phyloP scores from a whole-genome alignment of 2,329 filamentous ascomycete genomes.

The Fusarium illudens region DNA sequence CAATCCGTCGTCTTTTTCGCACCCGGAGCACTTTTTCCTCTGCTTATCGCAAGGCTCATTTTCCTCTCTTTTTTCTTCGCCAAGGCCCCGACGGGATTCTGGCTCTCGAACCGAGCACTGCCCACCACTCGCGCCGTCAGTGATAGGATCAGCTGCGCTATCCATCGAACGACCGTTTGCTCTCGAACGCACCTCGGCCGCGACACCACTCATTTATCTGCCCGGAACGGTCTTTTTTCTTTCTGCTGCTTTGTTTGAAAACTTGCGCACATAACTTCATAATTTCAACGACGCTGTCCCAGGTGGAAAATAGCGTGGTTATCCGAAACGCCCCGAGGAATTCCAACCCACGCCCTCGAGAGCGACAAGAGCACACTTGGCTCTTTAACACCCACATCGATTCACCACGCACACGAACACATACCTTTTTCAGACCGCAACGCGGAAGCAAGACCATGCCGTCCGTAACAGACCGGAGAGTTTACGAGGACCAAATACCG shows the following conservation, averaged over 20 bases:
- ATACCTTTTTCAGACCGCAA: constrained; percentile 3
- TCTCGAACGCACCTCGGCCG: constrained; percentile 30
- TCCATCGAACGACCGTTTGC: constrained; percentile 37
- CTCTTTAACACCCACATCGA: background rate
- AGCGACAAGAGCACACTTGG: constrained; percentile 10
- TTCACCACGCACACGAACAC: constrained; percentile 3
- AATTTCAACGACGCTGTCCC: constrained; percentile 35
- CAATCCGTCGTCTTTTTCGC: constrained; percentile 14
- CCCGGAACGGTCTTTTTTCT: constrained; percentile 10
- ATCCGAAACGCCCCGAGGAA: constrained; percentile 14
- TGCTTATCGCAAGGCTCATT: constrained; percentile 14
- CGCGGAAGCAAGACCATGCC: constrained; percentile 59
- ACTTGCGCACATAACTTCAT: constrained; percentile 32
- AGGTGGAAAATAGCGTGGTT: constrained; percentile 32
- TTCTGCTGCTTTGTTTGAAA: constrained; percentile 21
- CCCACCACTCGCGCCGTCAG: constrained; percentile 28
- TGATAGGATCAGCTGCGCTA: constrained; percentile 45
- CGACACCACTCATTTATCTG: constrained; percentile 38
- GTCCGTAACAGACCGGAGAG: constrained; percentile 66
- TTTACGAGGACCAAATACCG: constrained; percentile 76
- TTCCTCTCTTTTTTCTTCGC: constrained; percentile 15
- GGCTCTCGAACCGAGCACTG: constrained; percentile 27
- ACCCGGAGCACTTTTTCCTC: constrained; percentile 8
- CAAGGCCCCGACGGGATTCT: constrained; percentile 7
- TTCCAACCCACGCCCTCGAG: constrained; percentile 3